Conservation (phyloP, 495 filamentous ascomycete species). For the Tetracladium marchalianum region DNA sequence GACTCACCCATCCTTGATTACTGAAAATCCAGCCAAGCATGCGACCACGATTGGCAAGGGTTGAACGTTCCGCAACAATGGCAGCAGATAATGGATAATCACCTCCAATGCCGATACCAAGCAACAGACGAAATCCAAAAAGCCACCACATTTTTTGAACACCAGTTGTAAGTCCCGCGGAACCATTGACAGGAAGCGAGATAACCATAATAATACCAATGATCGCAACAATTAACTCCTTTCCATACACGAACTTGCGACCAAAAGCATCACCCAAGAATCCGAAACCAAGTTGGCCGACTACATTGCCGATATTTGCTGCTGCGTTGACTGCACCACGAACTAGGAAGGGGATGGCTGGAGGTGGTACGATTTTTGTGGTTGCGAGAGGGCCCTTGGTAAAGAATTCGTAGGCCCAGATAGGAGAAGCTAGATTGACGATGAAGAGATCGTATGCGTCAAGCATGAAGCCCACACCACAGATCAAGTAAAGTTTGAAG, state of each 20-base stretch:
- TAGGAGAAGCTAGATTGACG: slow-evolving; percentile 51
- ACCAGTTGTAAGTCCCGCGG: not conserved
- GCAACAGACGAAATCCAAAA: slow-evolving; percentile 30
- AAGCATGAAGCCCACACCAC: slow-evolving; percentile 53
- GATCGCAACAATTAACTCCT: slow-evolving; percentile 73
- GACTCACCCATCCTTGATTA: not conserved
- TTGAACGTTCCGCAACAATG: slow-evolving; percentile 28
- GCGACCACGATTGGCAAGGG: not conserved
- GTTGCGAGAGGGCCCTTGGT: not conserved
- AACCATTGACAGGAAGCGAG: slow-evolving; percentile 1
- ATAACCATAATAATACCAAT: slow-evolving; percentile 60
- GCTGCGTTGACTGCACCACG: slow-evolving; percentile 47
- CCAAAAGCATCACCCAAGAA: slow-evolving; percentile 67
- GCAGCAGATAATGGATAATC: slow-evolving; percentile 69
- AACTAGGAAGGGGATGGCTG: slow-evolving; percentile 5
- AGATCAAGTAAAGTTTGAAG: not conserved
- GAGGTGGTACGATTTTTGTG: not conserved
- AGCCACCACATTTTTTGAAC: not conserved
- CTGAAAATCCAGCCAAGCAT: slow-evolving; percentile 26
- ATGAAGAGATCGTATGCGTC: slow-evolving; percentile 69
- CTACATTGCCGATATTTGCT: slow-evolving; percentile 60
- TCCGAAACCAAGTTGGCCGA: slow-evolving; percentile 68
- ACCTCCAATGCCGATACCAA: slow-evolving; percentile 63
- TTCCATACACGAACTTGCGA: slow-evolving; percentile 67
- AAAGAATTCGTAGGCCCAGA: slow-evolving; percentile 1